phyloP scores from a whole-genome alignment of 179 eudicot genomes.

The Pouteria campechiana region DNA sequence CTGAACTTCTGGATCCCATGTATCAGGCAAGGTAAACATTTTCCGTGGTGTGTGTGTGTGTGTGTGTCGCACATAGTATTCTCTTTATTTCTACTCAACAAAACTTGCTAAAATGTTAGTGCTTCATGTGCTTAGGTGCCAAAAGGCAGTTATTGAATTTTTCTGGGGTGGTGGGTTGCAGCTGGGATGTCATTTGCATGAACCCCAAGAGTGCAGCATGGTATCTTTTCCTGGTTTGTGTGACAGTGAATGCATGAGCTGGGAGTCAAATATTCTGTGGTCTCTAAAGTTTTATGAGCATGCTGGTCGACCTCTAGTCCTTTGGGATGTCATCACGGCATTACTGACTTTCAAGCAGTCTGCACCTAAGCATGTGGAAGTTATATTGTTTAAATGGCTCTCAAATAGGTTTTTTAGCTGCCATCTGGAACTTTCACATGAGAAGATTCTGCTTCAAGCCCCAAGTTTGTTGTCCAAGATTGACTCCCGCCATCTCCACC shows the following conservation, averaged over 20 bases:
- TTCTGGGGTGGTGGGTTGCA: conserved; percentile 92
- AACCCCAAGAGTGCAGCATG: conserved; percentile 17
- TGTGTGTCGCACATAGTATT: background rate
- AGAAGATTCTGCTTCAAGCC: conserved; percentile 16
- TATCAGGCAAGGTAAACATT: conserved; percentile 59
- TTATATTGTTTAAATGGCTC: conserved; percentile 45
- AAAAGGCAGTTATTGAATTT: conserved; percentile 79
- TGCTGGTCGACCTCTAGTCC: conserved; percentile 38
- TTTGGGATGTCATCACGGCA: conserved; percentile 79
- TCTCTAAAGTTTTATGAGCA: conserved; percentile 44
- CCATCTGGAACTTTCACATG: conserved; percentile 14
- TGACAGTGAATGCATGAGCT: conserved; percentile 35
- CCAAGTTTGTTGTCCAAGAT: conserved; percentile 26
- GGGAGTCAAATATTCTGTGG: conserved; percentile 63
- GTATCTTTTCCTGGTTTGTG: conserved; percentile 37
- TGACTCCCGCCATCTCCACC: conserved; percentile 55
- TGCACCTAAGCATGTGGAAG: conserved; percentile 30
- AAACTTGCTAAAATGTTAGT: background rate
- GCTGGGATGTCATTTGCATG: conserved; percentile 9
- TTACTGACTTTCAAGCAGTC: conserved; percentile 53
- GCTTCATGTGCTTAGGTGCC: conserved; percentile 63
- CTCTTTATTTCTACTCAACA: conserved; percentile 1
- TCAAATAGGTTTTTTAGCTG: conserved; percentile 14
- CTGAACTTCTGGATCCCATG: conserved; percentile 69
- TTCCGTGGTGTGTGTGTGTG: too few relatives aligned